Evolutionary conservation across 331 rosid species (phyloP).

Genomic region (Saraca asoca): DNA sequence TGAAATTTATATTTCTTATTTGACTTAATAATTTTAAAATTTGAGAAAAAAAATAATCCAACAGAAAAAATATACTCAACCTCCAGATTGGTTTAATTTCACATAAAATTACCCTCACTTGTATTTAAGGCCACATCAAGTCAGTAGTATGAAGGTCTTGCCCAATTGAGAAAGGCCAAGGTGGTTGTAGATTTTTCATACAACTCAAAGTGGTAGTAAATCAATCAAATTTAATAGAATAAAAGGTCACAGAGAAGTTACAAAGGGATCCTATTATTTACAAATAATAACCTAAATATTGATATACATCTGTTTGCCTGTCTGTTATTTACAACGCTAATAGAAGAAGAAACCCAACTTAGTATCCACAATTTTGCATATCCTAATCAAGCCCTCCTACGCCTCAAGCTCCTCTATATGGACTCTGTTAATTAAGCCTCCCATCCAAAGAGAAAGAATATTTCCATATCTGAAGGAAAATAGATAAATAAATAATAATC

Average conservation of each 20-base stretch:
- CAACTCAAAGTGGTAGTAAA: constrained; percentile 13
- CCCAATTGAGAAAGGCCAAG: too few relatives aligned
- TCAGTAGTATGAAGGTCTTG: too few relatives aligned
- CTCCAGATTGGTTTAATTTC: too few relatives aligned
- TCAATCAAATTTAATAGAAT: constrained; percentile 37
- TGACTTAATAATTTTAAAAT: too few relatives aligned
- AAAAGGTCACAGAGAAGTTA: constrained; percentile 20
- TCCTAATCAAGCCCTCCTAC: constrained; percentile 47
- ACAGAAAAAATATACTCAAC: too few relatives aligned
- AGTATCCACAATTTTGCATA: constrained; percentile 54
- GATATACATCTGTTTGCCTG: constrained; percentile 37
- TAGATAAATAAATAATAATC: not conserved
- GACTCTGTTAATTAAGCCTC: constrained; percentile 60
- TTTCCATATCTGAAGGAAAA: constrained; percentile 60
- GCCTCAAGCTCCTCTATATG: constrained; percentile 59
- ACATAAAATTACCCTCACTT: too few relatives aligned
- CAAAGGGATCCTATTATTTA: constrained; percentile 54
- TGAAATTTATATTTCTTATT: too few relatives aligned
- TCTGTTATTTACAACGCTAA: constrained; percentile 65
- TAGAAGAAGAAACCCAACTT: constrained; percentile 46
- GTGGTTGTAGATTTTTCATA: too few relatives aligned
- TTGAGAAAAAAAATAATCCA: too few relatives aligned
- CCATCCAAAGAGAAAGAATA: constrained; percentile 63
- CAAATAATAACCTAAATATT: constrained; percentile 52
- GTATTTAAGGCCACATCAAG: too few relatives aligned